Percentiles rank a stretch among this genome's conserved stretches.
These are phyloP conservation scores for Aegilops speltoides DNA, from an alignment of 176 grass and related monocot genomes.

Conservation along the genomic window DNA sequence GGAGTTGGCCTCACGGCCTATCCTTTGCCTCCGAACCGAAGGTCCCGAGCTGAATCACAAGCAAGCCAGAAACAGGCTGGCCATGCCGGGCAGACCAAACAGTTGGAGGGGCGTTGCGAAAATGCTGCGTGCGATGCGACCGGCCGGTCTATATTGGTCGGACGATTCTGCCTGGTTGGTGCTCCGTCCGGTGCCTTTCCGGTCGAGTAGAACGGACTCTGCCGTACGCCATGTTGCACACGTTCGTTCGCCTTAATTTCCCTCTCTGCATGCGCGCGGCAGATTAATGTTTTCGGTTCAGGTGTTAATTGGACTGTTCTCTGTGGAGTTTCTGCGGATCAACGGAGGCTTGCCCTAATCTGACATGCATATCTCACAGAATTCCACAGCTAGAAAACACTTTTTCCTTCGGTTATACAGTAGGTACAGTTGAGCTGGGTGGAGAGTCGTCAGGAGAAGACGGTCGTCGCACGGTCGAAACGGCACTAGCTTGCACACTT, in stretches of 20 bases:
- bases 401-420: not conserved
- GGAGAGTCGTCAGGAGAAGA: not conserved
- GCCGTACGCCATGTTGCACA: not conserved
- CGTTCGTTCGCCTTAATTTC: too few species aligned
- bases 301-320: too few species aligned
- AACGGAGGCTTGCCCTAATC: not conserved
- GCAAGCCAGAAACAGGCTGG: not conserved
- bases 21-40: too few species aligned
- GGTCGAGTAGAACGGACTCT: conserved; percentile 25
- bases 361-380: not conserved
- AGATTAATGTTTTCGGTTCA: too few species aligned
- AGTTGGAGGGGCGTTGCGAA: conserved; percentile 38
- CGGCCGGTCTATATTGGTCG: not conserved
- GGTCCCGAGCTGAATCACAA: too few species aligned
- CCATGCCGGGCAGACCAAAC: conserved; percentile 14
- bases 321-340: not conserved
- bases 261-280: too few species aligned
- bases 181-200: not conserved
- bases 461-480: not conserved
- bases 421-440: too few species aligned
- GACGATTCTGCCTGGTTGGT: not conserved
- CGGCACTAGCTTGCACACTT: not conserved
- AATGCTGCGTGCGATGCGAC: not conserved
- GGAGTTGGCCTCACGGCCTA: too few species aligned
- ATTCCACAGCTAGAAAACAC: not conserved